phyloP scores from a whole-genome alignment of 1,284 basidiomycete genomes.

The Ceratobasidium sp. region DNA sequence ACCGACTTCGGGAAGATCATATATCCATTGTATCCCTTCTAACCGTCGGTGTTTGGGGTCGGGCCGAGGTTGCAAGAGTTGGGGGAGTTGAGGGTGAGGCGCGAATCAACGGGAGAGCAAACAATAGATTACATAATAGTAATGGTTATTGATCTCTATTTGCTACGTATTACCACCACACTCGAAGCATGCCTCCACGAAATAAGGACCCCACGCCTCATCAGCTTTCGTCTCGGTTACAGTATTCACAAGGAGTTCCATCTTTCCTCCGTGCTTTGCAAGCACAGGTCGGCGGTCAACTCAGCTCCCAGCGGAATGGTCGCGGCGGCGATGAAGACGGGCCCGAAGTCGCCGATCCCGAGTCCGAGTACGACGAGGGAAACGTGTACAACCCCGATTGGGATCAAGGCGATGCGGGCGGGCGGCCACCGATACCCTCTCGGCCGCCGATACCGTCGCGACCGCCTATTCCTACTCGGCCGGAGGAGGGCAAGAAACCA shows the following conservation, averaged over 20 bases:
- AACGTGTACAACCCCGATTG: constrained; percentile 61
- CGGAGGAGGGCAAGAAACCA: constrained; percentile 49
- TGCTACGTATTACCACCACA: neutral
- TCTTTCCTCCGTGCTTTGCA: constrained; percentile 72
- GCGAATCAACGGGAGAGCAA: no score
- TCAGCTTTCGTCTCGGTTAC: constrained; percentile 73
- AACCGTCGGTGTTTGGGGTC: neutral
- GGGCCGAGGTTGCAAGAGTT: neutral
- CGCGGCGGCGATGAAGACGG: constrained; percentile 62
- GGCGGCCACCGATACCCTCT: constrained; percentile 73
- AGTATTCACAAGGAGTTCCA: constrained; percentile 69
- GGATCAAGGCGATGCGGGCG: constrained; percentile 51
- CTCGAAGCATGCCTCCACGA: constrained; percentile 31
- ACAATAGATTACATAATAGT: neutral
- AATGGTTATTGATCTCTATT: no score
- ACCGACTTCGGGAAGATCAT: neutral
- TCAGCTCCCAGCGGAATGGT: constrained; percentile 52
- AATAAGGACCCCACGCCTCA: constrained; percentile 72
- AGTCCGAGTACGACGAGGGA: constrained; percentile 52
- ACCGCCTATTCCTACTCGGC: constrained; percentile 66
- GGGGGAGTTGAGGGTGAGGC: neutral
- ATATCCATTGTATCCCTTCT: neutral
- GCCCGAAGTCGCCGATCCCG: constrained; percentile 58
- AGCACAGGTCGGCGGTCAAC: constrained; percentile 67
- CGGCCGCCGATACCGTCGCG: constrained; percentile 53